These are phyloP conservation scores for Scheffersomyces segobiensis DNA, from an alignment of 1,139 yeast species.

Conservation along the genomic window DNA sequence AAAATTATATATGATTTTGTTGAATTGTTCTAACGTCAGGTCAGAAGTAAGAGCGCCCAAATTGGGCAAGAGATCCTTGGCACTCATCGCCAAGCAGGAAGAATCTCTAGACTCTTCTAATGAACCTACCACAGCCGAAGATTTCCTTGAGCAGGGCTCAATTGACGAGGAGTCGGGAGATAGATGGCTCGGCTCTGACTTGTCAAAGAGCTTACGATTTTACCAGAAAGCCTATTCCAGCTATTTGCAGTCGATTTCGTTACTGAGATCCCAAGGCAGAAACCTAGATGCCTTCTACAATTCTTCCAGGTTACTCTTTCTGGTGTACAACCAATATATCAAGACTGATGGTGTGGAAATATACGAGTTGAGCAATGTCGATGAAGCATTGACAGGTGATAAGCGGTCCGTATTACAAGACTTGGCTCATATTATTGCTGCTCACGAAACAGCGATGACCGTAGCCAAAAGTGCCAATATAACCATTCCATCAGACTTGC, in stretches of 20 bases:
- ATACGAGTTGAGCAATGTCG: constrained; percentile 37
- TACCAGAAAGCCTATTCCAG: constrained; percentile 48
- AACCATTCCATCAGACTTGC: constrained; percentile 37
- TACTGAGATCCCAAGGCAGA: constrained; percentile 10
- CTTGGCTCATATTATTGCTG: constrained; percentile 30
- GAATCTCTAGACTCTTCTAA: constrained; percentile 8
- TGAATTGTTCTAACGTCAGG: not conserved
- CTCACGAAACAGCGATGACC: constrained; percentile 39
- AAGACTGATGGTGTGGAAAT: constrained; percentile 46
- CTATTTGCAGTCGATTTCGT: constrained; percentile 32
- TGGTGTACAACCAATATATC: constrained; percentile 45
- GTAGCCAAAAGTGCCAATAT: constrained; percentile 13
- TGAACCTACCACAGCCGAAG: constrained; percentile 41
- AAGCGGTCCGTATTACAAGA: constrained; percentile 39
- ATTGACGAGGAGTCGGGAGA: constrained; percentile 58
- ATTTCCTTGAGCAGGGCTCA: constrained; percentile 48
- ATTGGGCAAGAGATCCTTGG: constrained; percentile 19
- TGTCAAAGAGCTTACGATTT: constrained; percentile 53
- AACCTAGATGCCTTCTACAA: constrained; percentile 47
- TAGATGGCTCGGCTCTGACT: constrained; percentile 57
- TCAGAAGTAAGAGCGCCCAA: constrained; percentile 18
- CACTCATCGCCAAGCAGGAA: constrained; percentile 10
- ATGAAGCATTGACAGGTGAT: constrained; percentile 37
- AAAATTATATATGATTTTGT: not conserved
- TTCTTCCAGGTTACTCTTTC: constrained; percentile 48